Percentiles rank a stretch among this genome's conserved stretches.
phyloP scores from a whole-genome alignment of 257 asterid species.

The Solanum peruvianum region DNA sequence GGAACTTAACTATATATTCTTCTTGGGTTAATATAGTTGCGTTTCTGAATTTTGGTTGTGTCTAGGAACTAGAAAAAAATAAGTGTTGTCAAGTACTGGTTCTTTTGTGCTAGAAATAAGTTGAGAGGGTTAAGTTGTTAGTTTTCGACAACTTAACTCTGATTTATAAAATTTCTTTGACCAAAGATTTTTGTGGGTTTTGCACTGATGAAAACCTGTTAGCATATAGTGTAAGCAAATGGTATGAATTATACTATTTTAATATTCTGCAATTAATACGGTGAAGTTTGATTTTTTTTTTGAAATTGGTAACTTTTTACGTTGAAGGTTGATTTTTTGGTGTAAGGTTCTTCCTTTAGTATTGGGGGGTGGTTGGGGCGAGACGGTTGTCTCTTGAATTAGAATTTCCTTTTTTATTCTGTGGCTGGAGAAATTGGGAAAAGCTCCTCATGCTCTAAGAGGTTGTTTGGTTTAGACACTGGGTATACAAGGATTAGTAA shows the following conservation, averaged over 20 bases:
- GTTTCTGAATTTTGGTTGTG: neutral
- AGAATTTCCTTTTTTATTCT: neutral
- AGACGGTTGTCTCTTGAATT: neutral
- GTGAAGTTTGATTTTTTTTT: neutral
- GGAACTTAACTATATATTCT: neutral
- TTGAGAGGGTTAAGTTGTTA: neutral
- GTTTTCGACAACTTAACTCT: neutral
- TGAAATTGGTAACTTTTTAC: neutral
- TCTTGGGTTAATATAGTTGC: neutral
- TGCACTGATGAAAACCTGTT: neutral
- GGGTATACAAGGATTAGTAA: neutral
- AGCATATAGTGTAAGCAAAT: neutral
- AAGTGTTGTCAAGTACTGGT: neutral
- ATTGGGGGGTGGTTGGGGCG: neutral
- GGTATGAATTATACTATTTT: neutral
- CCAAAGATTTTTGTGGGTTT: neutral
- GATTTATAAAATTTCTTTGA: neutral
- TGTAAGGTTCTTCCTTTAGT: neutral
- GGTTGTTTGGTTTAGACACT: neutral
- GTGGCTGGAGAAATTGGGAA: neutral
- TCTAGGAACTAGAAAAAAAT: neutral
- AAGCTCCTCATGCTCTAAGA: neutral
- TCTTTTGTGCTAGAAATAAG: neutral
- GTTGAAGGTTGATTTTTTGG: neutral
- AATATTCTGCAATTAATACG: neutral